A percentile compares a stretch with the other conserved stretches of the same genome.
Evolutionary conservation across 371 early-diverging fungal genomes (phyloP).

Genomic region (Coemansia sp.): DNA sequence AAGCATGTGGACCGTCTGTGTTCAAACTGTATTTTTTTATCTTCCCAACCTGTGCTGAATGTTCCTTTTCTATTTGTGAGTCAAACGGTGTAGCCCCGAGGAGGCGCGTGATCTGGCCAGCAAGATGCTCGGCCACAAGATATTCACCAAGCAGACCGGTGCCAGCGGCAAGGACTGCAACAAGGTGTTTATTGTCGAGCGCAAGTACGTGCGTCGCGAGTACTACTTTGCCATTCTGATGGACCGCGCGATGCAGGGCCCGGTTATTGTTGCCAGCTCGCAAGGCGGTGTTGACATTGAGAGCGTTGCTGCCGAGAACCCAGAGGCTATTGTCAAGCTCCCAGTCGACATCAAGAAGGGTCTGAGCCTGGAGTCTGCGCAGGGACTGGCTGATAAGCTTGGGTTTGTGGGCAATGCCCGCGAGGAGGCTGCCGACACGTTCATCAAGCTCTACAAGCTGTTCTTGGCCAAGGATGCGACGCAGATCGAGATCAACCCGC

Average conservation of each 20-base stretch:
- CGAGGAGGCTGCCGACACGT: conserved; percentile 87
- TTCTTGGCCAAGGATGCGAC: conserved; percentile 96
- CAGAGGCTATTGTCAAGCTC: conserved; percentile 74
- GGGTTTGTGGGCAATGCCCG: conserved; percentile 83
- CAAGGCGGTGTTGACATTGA: conserved; percentile 99
- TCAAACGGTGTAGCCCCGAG: conserved; percentile 60
- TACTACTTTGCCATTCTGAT: conserved; percentile 98
- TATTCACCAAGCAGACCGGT: conserved; percentile 98
- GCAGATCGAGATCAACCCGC: conserved; percentile 97
- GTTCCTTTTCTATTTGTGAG: not conserved
- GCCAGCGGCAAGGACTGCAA: conserved; percentile 94
- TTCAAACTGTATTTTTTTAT: not conserved
- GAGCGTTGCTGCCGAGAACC: conserved; percentile 89
- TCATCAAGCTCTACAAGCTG: conserved; percentile 90
- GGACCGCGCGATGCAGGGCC: conserved; percentile 93
- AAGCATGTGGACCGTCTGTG: not conserved
- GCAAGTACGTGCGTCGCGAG: conserved; percentile 92
- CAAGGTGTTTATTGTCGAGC: conserved; percentile 91
- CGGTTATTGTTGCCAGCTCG: conserved; percentile 91
- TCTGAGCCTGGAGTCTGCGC: conserved; percentile 62
- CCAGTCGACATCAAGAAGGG: conserved; percentile 56
- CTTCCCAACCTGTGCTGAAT: not conserved
- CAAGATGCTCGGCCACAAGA: conserved; percentile 95
- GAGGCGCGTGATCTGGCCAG: conserved; percentile 86
- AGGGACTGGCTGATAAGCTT: conserved; percentile 71